phyloP scores from a whole-genome alignment of 164 flowering plant genomes.

The Liquidambar formosana region DNA sequence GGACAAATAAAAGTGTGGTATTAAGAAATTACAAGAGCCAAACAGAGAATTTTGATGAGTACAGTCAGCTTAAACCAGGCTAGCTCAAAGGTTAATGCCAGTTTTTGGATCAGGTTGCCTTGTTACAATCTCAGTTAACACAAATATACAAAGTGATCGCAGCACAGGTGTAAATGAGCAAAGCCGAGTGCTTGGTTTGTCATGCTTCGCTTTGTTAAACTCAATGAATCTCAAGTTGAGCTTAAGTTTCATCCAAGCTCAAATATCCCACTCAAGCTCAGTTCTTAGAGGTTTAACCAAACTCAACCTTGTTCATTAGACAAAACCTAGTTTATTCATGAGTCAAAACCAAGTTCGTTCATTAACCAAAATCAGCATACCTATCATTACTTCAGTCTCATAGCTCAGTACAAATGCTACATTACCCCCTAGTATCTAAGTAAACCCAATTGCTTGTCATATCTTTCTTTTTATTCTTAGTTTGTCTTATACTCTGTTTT shows the following conservation, averaged over 20 bases:
- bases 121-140: too few relatives aligned
- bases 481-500: too few relatives aligned
- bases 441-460: too few relatives aligned
- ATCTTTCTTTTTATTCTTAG: too few relatives aligned
- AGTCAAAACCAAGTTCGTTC: background rate
- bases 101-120: too few relatives aligned
- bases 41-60: background rate
- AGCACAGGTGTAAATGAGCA: too few relatives aligned
- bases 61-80: background rate
- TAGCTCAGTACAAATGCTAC: background rate
- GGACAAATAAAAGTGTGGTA: background rate
- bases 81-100: too few relatives aligned
- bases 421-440: background rate
- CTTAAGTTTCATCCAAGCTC: slow-evolving; percentile 1
- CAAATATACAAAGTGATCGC: too few relatives aligned
- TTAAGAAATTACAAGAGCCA: background rate
- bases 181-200: too few relatives aligned
- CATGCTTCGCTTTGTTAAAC: background rate
- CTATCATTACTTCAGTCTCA: background rate
- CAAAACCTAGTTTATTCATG: background rate
- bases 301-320: background rate
- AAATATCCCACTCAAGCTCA: background rate
- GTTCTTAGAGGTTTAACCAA: background rate
- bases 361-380: background rate
- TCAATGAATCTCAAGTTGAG: background rate